Evolutionary conservation across 345 rosid species (phyloP), one percentile per base, ranked within the genome.

Genomic region (Sapria himalayana): DNA sequence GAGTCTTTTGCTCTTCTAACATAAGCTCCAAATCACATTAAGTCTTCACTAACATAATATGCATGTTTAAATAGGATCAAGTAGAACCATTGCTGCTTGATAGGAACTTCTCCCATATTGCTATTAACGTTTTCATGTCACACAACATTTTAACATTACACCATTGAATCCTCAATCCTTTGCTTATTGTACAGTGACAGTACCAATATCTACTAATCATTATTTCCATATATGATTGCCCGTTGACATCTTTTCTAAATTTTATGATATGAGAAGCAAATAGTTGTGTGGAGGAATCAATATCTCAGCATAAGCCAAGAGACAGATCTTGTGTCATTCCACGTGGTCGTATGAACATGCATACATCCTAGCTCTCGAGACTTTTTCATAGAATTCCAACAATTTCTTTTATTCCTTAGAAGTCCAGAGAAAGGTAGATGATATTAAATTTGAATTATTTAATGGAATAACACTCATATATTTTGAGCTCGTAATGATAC

Each of bases 401-500:
- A n/a, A n/a, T n/a, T n/a, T n/a, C n/a, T n/a, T n/a, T n/a, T n/a
- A n/a, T n/a, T n/a, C n/a, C n/a, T n/a, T n/a, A n/a, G n/a, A n/a
- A n/a, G n/a, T n/a, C n/a, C n/a, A n/a, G n/a, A n/a, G n/a, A n/a
- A n/a, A n/a, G n/a, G n/a, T n/a, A n/a, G n/a, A n/a, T n/a, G n/a
- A n/a, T n/a, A n/a, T n/a, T n/a, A n/a, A n/a, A n/a, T n/a, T n/a
- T n/a, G n/a, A n/a, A n/a, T n/a, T n/a, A n/a, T n/a, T n/a, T n/a
- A n/a, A n/a, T n/a, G n/a, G n/a, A n/a, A n/a, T n/a, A n/a, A n/a
- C n/a, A n/a, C n/a, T n/a, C n/a, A n/a, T n/a, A n/a, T n/a, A n/a
- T n/a, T n/a, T n/a, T 43, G 36, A 25, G 36, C 47, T 25, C 47
- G 35, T 25, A 25, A 25, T 24, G 47, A 22, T 43, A 43, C 47